Percentiles rank a stretch among this genome's conserved stretches.
phyloP scores from a whole-genome alignment of 352 stramenopile genomes.

The Aphanomyces cochlioides region DNA sequence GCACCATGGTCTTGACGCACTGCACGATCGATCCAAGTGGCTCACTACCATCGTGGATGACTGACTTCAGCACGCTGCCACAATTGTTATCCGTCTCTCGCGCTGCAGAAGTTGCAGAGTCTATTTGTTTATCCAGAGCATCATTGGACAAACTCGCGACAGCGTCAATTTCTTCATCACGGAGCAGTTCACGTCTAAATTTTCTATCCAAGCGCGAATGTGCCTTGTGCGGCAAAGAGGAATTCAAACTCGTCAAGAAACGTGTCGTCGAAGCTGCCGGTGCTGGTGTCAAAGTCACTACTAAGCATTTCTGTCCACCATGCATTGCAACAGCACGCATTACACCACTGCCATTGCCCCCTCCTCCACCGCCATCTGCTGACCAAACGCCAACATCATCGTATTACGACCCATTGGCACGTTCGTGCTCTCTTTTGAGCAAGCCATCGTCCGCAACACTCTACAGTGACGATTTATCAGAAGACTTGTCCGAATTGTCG shows the following conservation, averaged over 20 bases:
- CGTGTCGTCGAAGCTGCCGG: slow-evolving; percentile 10
- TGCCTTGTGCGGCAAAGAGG: not conserved
- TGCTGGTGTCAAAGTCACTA: not conserved
- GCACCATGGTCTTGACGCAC: slow-evolving; percentile 28
- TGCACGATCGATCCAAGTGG: slow-evolving; percentile 20
- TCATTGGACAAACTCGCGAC: not conserved
- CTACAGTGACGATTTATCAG: slow-evolving; percentile 17
- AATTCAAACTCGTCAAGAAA: slow-evolving; percentile 20
- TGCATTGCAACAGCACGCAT: not conserved
- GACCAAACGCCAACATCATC: not conserved
- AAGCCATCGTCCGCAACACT: slow-evolving; percentile 3
- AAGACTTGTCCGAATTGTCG: slow-evolving; percentile 15
- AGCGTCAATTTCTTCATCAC: not conserved
- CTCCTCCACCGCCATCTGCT: not conserved
- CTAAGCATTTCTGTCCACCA: slow-evolving; percentile 1
- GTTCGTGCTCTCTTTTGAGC: not conserved
- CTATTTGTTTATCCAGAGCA: slow-evolving; percentile 10
- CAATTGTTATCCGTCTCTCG: slow-evolving; percentile 35
- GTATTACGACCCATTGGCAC: not conserved
- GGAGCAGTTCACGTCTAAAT: not conserved
- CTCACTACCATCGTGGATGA: slow-evolving; percentile 8
- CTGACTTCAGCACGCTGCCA: slow-evolving; percentile 38
- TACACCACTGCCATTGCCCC: not conserved
- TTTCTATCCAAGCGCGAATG: slow-evolving; percentile 5
- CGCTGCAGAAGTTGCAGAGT: slow-evolving; percentile 12